Evolutionary conservation across 2,329 filamentous ascomycete genomes (phyloP).

Genomic region (Colletotrichum lentis): DNA sequence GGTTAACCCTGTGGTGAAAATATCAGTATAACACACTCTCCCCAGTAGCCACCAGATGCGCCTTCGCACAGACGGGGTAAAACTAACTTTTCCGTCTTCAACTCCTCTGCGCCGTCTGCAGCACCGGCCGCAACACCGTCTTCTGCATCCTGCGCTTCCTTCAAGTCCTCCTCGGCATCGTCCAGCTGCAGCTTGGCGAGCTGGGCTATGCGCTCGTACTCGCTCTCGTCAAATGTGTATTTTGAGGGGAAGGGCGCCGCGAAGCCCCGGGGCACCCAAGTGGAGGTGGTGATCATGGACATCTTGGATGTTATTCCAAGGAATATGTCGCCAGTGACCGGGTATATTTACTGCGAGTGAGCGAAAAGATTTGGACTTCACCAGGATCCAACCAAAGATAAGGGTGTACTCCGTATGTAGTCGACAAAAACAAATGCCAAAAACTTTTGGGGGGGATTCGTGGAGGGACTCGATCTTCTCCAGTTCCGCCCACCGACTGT

Average conservation of each 20-base stretch:
- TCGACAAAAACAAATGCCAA: slow-evolving; percentile 16
- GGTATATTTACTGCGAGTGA: slow-evolving; percentile 3
- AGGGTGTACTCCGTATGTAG: not conserved
- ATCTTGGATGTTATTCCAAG: slow-evolving; percentile 48
- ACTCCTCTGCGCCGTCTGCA: slow-evolving; percentile 39
- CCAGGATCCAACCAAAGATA: not conserved
- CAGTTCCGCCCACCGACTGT: slow-evolving; percentile 11
- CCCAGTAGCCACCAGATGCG: not conserved
- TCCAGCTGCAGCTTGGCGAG: slow-evolving; percentile 83
- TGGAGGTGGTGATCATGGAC: slow-evolving; percentile 80
- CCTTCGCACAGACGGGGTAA: not conserved
- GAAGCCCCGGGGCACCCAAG: slow-evolving; percentile 80
- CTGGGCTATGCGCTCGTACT: slow-evolving; percentile 78
- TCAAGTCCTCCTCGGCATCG: slow-evolving; percentile 87
- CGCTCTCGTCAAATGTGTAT: slow-evolving; percentile 77
- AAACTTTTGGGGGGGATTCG: slow-evolving; percentile 3
- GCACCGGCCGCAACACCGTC: slow-evolving; percentile 38
- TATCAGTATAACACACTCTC: slow-evolving; percentile 38
- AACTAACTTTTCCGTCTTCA: slow-evolving; percentile 46
- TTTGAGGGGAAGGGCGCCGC: slow-evolving; percentile 79
- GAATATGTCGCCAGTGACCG: slow-evolving; percentile 5
- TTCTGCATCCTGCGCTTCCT: slow-evolving; percentile 67
- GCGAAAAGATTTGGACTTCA: slow-evolving; percentile 1
- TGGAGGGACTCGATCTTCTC: slow-evolving; percentile 3
- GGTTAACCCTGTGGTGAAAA: slow-evolving; percentile 57